Evolutionary conservation across 345 rosid species (phyloP).

Genomic region (Eucalyptus victrix): DNA sequence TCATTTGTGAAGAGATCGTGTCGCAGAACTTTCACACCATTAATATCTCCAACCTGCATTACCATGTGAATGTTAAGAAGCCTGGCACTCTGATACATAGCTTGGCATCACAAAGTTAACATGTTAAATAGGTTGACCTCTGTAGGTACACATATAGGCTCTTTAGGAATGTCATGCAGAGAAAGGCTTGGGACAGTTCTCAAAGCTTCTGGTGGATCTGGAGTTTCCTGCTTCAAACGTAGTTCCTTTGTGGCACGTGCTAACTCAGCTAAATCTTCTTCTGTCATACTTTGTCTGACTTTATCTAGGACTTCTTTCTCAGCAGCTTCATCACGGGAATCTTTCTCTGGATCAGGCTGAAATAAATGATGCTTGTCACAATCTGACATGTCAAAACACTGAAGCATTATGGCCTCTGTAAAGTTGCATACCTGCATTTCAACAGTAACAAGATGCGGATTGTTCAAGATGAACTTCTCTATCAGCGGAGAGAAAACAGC

Average conservation of each 20-base stretch:
- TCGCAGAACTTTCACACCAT: slow-evolving; percentile 76
- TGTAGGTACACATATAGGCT: slow-evolving; percentile 60
- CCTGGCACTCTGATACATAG: not conserved
- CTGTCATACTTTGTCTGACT: slow-evolving; percentile 71
- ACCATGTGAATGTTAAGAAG: not conserved
- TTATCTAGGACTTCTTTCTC: slow-evolving; percentile 66
- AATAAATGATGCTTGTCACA: not conserved
- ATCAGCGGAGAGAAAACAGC: slow-evolving; percentile 92
- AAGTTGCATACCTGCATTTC: slow-evolving; percentile 75
- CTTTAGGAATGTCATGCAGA: slow-evolving; percentile 77
- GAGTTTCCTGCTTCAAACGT: slow-evolving; percentile 87
- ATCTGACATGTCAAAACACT: not conserved
- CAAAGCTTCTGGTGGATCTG: slow-evolving; percentile 91
- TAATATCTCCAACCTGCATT: slow-evolving; percentile 68
- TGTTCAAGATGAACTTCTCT: slow-evolving; percentile 75
- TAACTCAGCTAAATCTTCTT: slow-evolving; percentile 90
- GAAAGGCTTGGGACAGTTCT: slow-evolving; percentile 73
- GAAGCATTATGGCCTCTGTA: not conserved
- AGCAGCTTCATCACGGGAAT: slow-evolving; percentile 69
- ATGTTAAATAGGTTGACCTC: slow-evolving; percentile 36
- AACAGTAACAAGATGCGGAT: slow-evolving; percentile 75
- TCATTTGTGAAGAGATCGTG: slow-evolving; percentile 97
- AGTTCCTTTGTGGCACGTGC: slow-evolving; percentile 82
- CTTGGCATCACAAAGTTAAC: not conserved
- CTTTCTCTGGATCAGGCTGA: slow-evolving; percentile 91